Base-by-base conservation (phyloP, 2,329 filamentous ascomycete species). In the Leptodontidium sp. region DNA sequence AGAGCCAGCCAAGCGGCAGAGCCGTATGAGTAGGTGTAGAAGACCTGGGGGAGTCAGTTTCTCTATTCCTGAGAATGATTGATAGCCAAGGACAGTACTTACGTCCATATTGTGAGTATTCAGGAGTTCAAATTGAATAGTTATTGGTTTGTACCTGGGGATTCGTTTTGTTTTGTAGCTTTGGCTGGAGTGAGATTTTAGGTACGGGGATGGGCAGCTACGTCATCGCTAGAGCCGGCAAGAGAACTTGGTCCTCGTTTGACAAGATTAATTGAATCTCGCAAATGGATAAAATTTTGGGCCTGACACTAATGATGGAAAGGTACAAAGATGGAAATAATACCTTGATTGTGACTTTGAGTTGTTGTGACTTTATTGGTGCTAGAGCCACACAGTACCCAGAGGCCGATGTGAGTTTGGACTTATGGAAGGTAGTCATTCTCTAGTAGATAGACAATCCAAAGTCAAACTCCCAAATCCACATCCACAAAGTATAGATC, bases 1-100 rank as follows among this genome's bases (percentile, higher is more conserved):
- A 85, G 78, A 59, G 80, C 80, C 24, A 79, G 70, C 84, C 83
- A 85, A 74, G 80, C 83, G 57, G 85, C 80, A 66, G 85, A 86
- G 59, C 82, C 82, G 77, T 85, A 82, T 74, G 81, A 84, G 77
- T 85, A 88, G 15, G 81, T 75, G 65, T 84, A 82, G 72, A 86
- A 79, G 67, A 84, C 81, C 85, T 87, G 32, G 29, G 17, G 38
- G 38, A 32, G 52, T 66, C 14, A 59, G 52, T 65, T 7, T 35
- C 35, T 40, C 21, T 45, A 52, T 8, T 71, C 29, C 21, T n/a
- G 1, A 17, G 35, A 1, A 53, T 17, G 17, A 0, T n/a, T 55
- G 11, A 12, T 14, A 38, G 8, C 3, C 4, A 26, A 11, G 12
- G n/a, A 11, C 14, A 47, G 47, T 32, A 35, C 66, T 24, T 64